A percentile compares a stretch with the other conserved stretches of the same genome.
Evolutionary conservation across 192 early-diverging fungal species (phyloP).

Genomic region (Backusella liffmaniae): DNA sequence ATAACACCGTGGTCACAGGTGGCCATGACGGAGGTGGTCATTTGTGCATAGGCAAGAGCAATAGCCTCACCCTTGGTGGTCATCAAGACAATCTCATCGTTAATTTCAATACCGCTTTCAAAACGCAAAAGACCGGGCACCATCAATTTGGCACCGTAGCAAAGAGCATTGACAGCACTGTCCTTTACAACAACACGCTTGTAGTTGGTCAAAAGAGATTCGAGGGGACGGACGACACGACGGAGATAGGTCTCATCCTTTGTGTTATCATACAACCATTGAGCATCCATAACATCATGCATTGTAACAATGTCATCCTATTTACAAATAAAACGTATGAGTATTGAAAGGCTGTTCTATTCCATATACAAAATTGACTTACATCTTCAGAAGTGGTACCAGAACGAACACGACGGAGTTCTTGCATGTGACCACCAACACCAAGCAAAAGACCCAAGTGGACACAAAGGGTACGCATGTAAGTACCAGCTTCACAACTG

Average conservation of each 20-base stretch:
- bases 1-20: constrained; percentile 67
- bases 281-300: constrained; percentile 98
- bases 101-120: constrained; percentile 92
- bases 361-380: neutral
- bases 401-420: constrained; percentile 94
- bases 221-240: constrained; percentile 88
- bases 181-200: constrained; percentile 99
- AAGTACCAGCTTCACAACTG: constrained; percentile 98
- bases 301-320: constrained; percentile 94
- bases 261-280: constrained; percentile 98
- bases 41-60: constrained; percentile 94
- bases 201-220: constrained; percentile 90
- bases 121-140: constrained; percentile 96
- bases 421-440: constrained; percentile 99
- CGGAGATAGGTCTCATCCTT: constrained; percentile 98
- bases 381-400: constrained; percentile 88
- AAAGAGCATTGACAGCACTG: constrained; percentile 96
- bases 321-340: neutral
- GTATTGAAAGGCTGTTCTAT: neutral
- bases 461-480: constrained; percentile 99
- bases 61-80: constrained; percentile 99
- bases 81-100: constrained; percentile 98
- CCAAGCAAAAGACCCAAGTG: constrained; percentile 95
- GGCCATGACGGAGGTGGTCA: constrained; percentile 97
- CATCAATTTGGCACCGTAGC: constrained; percentile 99